These are phyloP conservation scores for Corylus heterophylla DNA, from an alignment of 306 rosid species.

Conservation along the genomic window DNA sequence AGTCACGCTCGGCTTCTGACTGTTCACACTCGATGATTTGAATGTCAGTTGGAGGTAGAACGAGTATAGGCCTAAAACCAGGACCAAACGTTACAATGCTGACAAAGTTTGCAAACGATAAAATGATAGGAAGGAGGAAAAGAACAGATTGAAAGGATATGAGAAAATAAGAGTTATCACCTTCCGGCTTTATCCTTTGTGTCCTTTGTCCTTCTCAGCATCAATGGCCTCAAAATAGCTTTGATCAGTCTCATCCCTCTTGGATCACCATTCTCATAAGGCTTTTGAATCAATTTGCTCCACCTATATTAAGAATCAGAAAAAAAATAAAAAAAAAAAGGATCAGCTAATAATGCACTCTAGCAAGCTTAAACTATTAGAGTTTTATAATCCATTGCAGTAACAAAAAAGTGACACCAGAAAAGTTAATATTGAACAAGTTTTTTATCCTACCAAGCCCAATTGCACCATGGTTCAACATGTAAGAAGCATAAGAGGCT, in stretches of 20 bases:
- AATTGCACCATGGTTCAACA: conserved; percentile 91
- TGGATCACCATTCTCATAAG: conserved; percentile 67
- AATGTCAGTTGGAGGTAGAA: conserved; percentile 72
- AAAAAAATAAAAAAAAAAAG: neutral
- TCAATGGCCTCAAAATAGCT: conserved; percentile 74
- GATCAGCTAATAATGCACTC: neutral
- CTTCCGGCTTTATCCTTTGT: conserved; percentile 77
- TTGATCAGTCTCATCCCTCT: conserved; percentile 70
- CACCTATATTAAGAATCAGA: conserved; percentile 48
- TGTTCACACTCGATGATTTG: conserved; percentile 70
- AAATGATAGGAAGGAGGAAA: neutral
- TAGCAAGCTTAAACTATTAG: neutral
- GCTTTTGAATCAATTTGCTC: conserved; percentile 77
- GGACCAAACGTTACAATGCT: conserved; percentile 17
- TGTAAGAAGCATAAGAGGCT: conserved; percentile 81
- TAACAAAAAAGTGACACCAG: neutral
- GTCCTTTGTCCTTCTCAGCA: conserved; percentile 83
- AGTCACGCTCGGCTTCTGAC: conserved; percentile 76
- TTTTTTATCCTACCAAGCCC: conserved; percentile 61
- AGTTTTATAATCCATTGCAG: neutral
- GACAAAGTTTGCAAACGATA: neutral
- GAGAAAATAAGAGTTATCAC: conserved; percentile 29
- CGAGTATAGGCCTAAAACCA: conserved; percentile 71
- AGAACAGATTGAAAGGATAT: conserved; percentile 4
- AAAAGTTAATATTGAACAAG: neutral